These are phyloP conservation scores for Meyerozyma sp. DNA, from an alignment of 1,139 yeast species.

Conservation along the genomic window DNA sequence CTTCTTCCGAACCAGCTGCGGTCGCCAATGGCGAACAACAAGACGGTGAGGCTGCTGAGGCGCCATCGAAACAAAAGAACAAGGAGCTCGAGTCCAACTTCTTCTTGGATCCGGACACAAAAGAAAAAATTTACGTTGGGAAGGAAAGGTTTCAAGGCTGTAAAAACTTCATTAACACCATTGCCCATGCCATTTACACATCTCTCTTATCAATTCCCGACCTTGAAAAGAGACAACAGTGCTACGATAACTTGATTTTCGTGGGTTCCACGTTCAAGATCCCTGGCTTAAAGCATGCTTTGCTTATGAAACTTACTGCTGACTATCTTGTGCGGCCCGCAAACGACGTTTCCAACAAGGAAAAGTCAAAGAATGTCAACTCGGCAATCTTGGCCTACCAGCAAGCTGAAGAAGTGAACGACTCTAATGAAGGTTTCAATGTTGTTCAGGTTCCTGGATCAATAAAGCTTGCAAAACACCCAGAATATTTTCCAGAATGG, in stretches of 20 bases:
- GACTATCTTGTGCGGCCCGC: constrained; percentile 48
- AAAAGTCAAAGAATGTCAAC: constrained; percentile 29
- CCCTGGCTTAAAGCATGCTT: constrained; percentile 70
- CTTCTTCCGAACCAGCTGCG: constrained; percentile 27
- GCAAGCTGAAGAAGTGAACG: constrained; percentile 26
- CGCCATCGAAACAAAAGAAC: constrained; percentile 34
- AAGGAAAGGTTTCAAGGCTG: constrained; percentile 85
- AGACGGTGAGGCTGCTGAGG: constrained; percentile 16
- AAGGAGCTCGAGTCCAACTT: constrained; percentile 60
- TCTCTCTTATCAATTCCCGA: constrained; percentile 57
- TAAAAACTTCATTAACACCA: constrained; percentile 46
- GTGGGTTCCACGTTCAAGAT: constrained; percentile 74
- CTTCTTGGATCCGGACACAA: constrained; percentile 49
- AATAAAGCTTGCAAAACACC: constrained; percentile 63
- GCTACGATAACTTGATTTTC: constrained; percentile 79
- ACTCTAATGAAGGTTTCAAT: constrained; percentile 12
- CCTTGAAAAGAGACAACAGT: constrained; percentile 68
- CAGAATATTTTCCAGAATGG: constrained; percentile 96
- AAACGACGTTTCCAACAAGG: constrained; percentile 18
- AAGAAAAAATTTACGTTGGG: constrained; percentile 58
- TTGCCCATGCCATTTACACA: constrained; percentile 52
- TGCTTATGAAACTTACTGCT: constrained; percentile 53
- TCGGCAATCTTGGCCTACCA: constrained; percentile 42
- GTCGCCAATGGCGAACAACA: constrained; percentile 8
- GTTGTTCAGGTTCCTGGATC: constrained; percentile 70